Conservation (phyloP, 1,284 basidiomycete genomes). For the Thecaphora thlaspeos region DNA sequence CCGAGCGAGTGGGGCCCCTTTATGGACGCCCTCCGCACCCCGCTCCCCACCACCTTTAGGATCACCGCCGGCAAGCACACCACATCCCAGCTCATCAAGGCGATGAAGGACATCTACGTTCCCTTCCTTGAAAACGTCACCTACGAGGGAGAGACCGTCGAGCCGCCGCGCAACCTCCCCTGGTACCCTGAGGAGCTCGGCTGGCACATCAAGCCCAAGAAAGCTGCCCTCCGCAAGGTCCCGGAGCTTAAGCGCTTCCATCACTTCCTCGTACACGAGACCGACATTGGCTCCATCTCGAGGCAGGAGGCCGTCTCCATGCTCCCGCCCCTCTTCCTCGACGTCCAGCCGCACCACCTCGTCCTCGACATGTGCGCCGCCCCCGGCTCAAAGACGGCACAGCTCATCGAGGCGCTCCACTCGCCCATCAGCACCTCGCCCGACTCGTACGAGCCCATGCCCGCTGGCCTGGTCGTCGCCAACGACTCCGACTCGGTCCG, state of each 20-base stretch:
- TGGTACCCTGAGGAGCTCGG: constrained; percentile 94
- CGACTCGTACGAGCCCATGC: constrained; percentile 51
- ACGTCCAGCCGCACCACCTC: constrained; percentile 67
- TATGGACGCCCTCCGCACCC: constrained; percentile 68
- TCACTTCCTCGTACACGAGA: constrained; percentile 94
- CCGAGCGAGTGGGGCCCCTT: constrained; percentile 74
- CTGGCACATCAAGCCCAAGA: constrained; percentile 92
- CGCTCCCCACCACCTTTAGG: constrained; percentile 90
- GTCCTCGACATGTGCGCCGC: constrained; percentile 97
- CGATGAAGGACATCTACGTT: constrained; percentile 65
- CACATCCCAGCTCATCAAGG: constrained; percentile 44
- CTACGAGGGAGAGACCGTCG: constrained; percentile 70
- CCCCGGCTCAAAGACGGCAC: constrained; percentile 94
- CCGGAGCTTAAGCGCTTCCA: constrained; percentile 97
- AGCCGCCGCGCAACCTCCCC: constrained; percentile 76
- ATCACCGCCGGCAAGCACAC: constrained; percentile 65
- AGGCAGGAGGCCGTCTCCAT: constrained; percentile 98
- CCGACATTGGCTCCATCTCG: constrained; percentile 94
- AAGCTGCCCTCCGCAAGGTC: constrained; percentile 82
- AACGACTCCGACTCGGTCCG: constrained; percentile 92
- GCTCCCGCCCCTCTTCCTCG: constrained; percentile 91
- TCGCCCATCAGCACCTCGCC: constrained; percentile 47
- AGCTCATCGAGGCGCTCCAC: constrained; percentile 85
- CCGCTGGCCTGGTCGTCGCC: constrained; percentile 73
- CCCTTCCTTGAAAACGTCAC: constrained; percentile 73